Evolutionary conservation across 2,329 filamentous ascomycete genomes (phyloP), one percentile per base, ranked within the genome.

Genomic region (Fusarium staphyleae): DNA sequence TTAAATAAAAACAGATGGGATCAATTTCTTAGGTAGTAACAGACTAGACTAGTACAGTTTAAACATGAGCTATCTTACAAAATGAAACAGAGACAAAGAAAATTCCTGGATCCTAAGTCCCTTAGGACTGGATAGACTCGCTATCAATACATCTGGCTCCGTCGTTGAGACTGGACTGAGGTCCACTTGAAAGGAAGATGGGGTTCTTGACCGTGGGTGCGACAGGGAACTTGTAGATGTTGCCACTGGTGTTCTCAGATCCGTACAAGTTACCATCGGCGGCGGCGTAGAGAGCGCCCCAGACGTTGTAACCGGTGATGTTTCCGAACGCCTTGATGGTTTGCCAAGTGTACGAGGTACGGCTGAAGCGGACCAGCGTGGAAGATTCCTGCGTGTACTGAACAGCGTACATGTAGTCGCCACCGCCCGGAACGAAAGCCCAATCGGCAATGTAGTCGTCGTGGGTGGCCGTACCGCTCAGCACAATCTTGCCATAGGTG

Each of bases 361-460:
- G 58, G 11, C 54, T 65, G 50, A 63, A 67, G 14, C 65, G 63
- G 11, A 52, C 49, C 16, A 67, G 26, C 7, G 55, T 63, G 2
- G 60, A 47, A 0, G 44, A 16, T 5, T 36, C 14, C 6, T 12
- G 3, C 13, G 45, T 39, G 15, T 55, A 42, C 45, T 55, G 55
- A 15, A 66, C 19, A 1, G 57, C 40, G 22, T 65, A 67, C 41
- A 67, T 56, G 16, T 48, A 67, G 16, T 67, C 57, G 9, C 62
- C 62, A n/a, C 65, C 65, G 12, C 65, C 65, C 2, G 65, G 65
- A 1, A 67, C 65, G 24, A 62, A 67, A 0, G 58, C 56, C 65
- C 65, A 67, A 29, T 67, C 65, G 7, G 58, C 61, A 4, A 48
- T 30, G n/a, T 32, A 42, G 12, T 50, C 36, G 14, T 36, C 32